Conservation (phyloP, 2,329 filamentous ascomycete genomes). For the Ascochyta clinopodiicola region DNA sequence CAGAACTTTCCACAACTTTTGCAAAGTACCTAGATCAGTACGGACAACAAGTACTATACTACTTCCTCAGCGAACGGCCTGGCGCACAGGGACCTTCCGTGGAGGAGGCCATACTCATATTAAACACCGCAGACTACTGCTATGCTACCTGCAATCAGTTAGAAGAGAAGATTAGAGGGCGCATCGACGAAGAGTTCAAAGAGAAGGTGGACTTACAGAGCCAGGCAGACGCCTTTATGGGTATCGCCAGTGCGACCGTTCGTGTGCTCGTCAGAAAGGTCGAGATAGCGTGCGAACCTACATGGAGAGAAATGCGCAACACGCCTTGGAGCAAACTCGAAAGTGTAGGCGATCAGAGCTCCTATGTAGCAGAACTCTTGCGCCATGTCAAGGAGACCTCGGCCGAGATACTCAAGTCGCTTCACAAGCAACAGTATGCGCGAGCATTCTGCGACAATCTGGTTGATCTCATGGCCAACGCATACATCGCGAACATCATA, state of each 20-base stretch:
- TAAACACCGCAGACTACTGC: slow-evolving; percentile 98
- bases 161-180: slow-evolving; percentile 90
- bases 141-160: slow-evolving; percentile 91
- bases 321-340: slow-evolving; percentile 95
- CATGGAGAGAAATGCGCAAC: slow-evolving; percentile 97
- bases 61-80: slow-evolving; percentile 68
- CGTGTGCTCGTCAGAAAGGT: slow-evolving; percentile 83
- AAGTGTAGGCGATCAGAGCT: slow-evolving; percentile 89
- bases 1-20: slow-evolving; percentile 84
- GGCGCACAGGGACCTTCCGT: slow-evolving; percentile 64
- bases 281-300: slow-evolving; percentile 80
- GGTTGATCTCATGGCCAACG: slow-evolving; percentile 82
- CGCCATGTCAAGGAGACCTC: slow-evolving; percentile 74
- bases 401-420: slow-evolving; percentile 74
- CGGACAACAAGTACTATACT: slow-evolving; percentile 86
- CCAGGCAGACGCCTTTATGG: slow-evolving; percentile 93
- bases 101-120: slow-evolving; percentile 81
- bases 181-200: slow-evolving; percentile 80
- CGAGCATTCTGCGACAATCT: slow-evolving; percentile 94
- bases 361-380: slow-evolving; percentile 85
- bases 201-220: slow-evolving; percentile 83
- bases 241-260: slow-evolving; percentile 87
- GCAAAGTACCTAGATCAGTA: slow-evolving; percentile 96
- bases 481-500: slow-evolving; percentile 83
- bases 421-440: slow-evolving; percentile 92